Evolutionary conservation across 805 yeast species (phyloP).

Genomic region (Cyberlindnera euphorbiae): DNA sequence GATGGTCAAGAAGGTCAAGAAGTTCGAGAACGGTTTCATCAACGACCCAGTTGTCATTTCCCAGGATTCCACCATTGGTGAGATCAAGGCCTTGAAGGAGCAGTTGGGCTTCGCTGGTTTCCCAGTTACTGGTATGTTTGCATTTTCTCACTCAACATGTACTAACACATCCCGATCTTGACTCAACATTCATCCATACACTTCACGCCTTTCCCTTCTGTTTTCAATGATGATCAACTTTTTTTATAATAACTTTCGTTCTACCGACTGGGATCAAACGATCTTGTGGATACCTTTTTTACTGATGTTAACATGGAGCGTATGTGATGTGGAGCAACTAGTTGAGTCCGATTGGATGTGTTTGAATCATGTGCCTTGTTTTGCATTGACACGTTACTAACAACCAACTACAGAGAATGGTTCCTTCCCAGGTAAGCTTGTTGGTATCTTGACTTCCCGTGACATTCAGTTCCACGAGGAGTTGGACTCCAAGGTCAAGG

Average conservation of each 20-base stretch:
- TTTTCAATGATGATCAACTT: constrained; percentile 48
- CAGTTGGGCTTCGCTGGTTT: constrained; percentile 90
- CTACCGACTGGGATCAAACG: constrained; percentile 97
- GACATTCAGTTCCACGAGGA: constrained; percentile 93
- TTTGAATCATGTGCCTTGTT: too few relatives aligned
- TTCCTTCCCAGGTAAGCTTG: constrained; percentile 77
- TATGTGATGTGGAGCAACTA: background rate
- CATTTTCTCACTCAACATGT: constrained; percentile 6
- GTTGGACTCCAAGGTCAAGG: constrained; percentile 53
- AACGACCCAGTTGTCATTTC: constrained; percentile 86
- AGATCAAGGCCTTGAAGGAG: constrained; percentile 67
- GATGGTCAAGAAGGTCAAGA: constrained; percentile 96
- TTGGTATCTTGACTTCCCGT: constrained; percentile 96
- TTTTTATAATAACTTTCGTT: constrained; percentile 88
- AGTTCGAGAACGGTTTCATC: constrained; percentile 96
- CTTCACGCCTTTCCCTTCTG: background rate
- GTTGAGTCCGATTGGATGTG: too few relatives aligned
- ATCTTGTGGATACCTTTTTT: constrained; percentile 78
- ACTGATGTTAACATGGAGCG: constrained; percentile 30
- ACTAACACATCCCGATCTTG: constrained; percentile 6
- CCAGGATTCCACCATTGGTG: constrained; percentile 73
- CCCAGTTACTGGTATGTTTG: constrained; percentile 99
- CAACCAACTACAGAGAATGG: constrained; percentile 62
- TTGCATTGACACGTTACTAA: too few relatives aligned
- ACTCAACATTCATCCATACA: too few relatives aligned